Percentiles rank a stretch among this genome's conserved stretches.
These are phyloP conservation scores for Boletus holoroseus DNA, from an alignment of 1,284 basidiomycete species.

Conservation along the genomic window DNA sequence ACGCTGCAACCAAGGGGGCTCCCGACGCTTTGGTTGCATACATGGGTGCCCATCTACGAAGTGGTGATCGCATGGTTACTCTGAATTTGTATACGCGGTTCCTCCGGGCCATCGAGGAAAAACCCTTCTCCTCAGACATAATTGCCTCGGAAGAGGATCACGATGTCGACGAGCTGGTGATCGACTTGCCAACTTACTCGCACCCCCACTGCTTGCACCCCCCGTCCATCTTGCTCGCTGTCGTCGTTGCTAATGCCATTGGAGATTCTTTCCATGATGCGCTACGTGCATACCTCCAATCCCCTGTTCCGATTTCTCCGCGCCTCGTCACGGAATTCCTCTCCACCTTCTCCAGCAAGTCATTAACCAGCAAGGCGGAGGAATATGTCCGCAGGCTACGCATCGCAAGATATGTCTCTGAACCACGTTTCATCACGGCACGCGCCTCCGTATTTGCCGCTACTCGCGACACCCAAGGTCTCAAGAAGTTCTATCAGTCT, in stretches of 20 bases:
- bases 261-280: slow-evolving; percentile 50
- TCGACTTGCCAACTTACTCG: slow-evolving; percentile 20
- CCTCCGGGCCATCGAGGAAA: slow-evolving; percentile 26
- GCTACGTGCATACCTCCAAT: slow-evolving; percentile 39
- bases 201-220: slow-evolving; percentile 18
- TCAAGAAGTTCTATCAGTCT: slow-evolving; percentile 46
- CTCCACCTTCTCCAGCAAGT: slow-evolving; percentile 33
- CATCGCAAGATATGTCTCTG: slow-evolving; percentile 46
- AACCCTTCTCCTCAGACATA: slow-evolving; percentile 14
- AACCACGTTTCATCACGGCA: slow-evolving; percentile 44
- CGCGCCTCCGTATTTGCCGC: slow-evolving; percentile 45
- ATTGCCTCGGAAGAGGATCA: slow-evolving; percentile 21
- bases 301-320: slow-evolving; percentile 35
- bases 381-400: slow-evolving; percentile 45
- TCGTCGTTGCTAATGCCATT: slow-evolving; percentile 55
- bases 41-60: slow-evolving; percentile 45
- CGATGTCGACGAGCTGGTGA: slow-evolving; percentile 18
- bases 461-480: slow-evolving; percentile 25
- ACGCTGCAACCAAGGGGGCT: slow-evolving; percentile 40
- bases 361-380: slow-evolving; percentile 37
- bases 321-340: slow-evolving; percentile 37
- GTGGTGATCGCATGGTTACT: slow-evolving; percentile 38
- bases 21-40: slow-evolving; percentile 45
- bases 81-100: slow-evolving; percentile 47
- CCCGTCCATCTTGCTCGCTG: slow-evolving; percentile 45